phyloP scores from a whole-genome alignment of 176 grass and related monocot genomes.

The Musa itinerans region DNA sequence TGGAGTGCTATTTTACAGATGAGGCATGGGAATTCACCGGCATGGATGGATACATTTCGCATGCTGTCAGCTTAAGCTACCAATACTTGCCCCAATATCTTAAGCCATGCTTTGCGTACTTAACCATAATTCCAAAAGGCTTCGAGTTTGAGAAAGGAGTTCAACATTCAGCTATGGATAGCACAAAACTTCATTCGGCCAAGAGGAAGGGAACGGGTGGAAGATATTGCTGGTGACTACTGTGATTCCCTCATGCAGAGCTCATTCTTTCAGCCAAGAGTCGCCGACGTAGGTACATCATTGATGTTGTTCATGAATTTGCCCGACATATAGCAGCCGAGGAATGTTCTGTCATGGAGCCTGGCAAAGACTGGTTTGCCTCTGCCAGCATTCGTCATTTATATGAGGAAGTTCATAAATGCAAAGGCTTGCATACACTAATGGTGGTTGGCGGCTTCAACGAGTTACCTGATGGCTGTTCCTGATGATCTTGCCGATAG shows the following conservation, averaged over 20 bases:
- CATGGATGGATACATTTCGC: slow-evolving; percentile 29
- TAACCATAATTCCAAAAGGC: slow-evolving; percentile 45
- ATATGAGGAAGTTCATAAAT: neutral
- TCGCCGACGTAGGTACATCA: slow-evolving; percentile 31
- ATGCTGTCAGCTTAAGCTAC: slow-evolving; percentile 47
- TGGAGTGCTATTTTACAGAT: slow-evolving; percentile 39
- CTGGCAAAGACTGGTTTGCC: slow-evolving; percentile 6
- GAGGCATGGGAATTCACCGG: slow-evolving; percentile 33
- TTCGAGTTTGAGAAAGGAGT: slow-evolving; percentile 45
- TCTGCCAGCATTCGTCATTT: slow-evolving; percentile 26
- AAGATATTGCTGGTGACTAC: slow-evolving; percentile 32
- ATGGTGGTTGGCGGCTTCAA: neutral
- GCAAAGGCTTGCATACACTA: neutral
- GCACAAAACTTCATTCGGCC: slow-evolving; percentile 46
- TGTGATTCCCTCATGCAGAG: slow-evolving; percentile 45
- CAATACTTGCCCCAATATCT: slow-evolving; percentile 36
- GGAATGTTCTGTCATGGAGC: slow-evolving; percentile 30
- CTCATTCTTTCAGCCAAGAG: slow-evolving; percentile 47
- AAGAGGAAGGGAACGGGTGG: slow-evolving; percentile 6
- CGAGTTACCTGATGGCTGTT: neutral
- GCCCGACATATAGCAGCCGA: slow-evolving; percentile 44
- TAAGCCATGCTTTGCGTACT: slow-evolving; percentile 62
- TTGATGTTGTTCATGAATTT: slow-evolving; percentile 55
- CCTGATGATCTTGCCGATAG: slow-evolving; percentile 18
- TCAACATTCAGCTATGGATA: slow-evolving; percentile 51